A percentile compares a stretch with the other conserved stretches of the same genome.
phyloP scores from a whole-genome alignment of 2,329 filamentous ascomycete species.

The Talaromyces rugulosus region DNA sequence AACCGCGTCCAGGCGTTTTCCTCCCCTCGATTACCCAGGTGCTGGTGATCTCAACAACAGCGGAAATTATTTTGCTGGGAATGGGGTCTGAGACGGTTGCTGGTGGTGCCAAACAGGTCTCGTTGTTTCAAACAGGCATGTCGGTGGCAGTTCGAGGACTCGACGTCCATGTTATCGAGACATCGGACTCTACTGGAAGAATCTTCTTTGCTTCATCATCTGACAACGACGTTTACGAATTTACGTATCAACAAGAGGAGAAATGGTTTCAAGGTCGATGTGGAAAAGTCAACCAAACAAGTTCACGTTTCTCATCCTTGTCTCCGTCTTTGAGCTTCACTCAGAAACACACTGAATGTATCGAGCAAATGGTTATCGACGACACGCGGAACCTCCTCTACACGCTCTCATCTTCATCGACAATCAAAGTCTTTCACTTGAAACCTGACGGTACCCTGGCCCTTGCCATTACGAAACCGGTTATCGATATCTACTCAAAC shows the following conservation, averaged over 20 bases:
- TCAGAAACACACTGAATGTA: slow-evolving; percentile 53
- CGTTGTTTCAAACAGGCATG: slow-evolving; percentile 87
- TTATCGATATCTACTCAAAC: slow-evolving; percentile 56
- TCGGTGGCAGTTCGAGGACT: slow-evolving; percentile 69
- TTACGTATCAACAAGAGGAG: slow-evolving; percentile 96
- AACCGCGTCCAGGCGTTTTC: slow-evolving; percentile 83
- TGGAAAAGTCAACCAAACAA: slow-evolving; percentile 83
- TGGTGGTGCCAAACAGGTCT: slow-evolving; percentile 67
- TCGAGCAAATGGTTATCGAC: slow-evolving; percentile 79
- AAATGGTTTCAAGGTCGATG: slow-evolving; percentile 91
- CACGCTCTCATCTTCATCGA: slow-evolving; percentile 80
- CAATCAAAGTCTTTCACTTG: slow-evolving; percentile 88
- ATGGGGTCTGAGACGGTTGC: slow-evolving; percentile 62
- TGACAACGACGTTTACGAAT: slow-evolving; percentile 86
- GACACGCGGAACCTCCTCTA: slow-evolving; percentile 86
- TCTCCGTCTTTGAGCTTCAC: slow-evolving; percentile 39
- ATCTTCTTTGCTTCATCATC: slow-evolving; percentile 84
- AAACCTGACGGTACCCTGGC: slow-evolving; percentile 54
- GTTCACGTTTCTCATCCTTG: slow-evolving; percentile 63
- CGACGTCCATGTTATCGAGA: slow-evolving; percentile 72
- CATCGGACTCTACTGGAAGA: slow-evolving; percentile 72
- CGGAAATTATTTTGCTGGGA: slow-evolving; percentile 82
- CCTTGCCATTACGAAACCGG: slow-evolving; percentile 53
- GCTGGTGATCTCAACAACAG: slow-evolving; percentile 79
- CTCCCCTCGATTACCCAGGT: slow-evolving; percentile 80